Conservation (phyloP, 1,284 basidiomycete species). For the Ceratobasidium theobromae region DNA sequence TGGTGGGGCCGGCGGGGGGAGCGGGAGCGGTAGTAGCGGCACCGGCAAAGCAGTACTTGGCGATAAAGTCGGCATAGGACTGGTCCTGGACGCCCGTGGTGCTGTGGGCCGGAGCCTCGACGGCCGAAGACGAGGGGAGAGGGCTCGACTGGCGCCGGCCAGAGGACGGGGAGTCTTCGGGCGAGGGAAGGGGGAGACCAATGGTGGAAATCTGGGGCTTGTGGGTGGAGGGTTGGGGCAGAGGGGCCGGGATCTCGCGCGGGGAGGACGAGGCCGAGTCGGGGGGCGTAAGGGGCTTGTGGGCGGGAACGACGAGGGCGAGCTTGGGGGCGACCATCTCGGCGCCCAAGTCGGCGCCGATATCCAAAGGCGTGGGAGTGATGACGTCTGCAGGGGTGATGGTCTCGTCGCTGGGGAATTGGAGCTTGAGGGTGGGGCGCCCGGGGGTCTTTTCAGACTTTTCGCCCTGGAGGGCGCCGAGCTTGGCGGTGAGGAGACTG, state of each 20-base stretch:
- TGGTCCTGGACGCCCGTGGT: slow-evolving; percentile 25
- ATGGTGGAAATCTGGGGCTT: not conserved
- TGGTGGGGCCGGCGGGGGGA: slow-evolving; percentile 4
- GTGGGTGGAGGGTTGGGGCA: not conserved
- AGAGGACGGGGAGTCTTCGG: slow-evolving; percentile 4
- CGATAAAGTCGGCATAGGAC: slow-evolving; percentile 35
- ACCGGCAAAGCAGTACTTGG: slow-evolving; percentile 37
- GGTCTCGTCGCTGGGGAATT: slow-evolving; percentile 26
- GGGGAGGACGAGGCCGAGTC: slow-evolving; percentile 19
- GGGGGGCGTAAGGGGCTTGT: slow-evolving; percentile 18
- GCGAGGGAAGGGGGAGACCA: slow-evolving; percentile 5
- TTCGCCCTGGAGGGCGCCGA: not conserved
- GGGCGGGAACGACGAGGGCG: not conserved
- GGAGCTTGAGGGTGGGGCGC: slow-evolving; percentile 15
- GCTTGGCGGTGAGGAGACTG: slow-evolving; percentile 15
- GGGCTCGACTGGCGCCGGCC: slow-evolving; percentile 7
- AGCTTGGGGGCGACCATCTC: slow-evolving; percentile 10
- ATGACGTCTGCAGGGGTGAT: not conserved
- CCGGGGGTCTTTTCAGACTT: not conserved
- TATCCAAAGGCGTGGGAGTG: not conserved
- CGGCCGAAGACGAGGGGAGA: slow-evolving; percentile 21
- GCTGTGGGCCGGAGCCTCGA: slow-evolving; percentile 24
- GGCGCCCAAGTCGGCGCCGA: slow-evolving; percentile 15
- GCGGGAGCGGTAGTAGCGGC: slow-evolving; percentile 10
- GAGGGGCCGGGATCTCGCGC: slow-evolving; percentile 12